A percentile compares a stretch with the other conserved stretches of the same genome.
phyloP scores from a whole-genome alignment of 192 early-diverging fungal species.

The Linnemannia schmuckeri region DNA sequence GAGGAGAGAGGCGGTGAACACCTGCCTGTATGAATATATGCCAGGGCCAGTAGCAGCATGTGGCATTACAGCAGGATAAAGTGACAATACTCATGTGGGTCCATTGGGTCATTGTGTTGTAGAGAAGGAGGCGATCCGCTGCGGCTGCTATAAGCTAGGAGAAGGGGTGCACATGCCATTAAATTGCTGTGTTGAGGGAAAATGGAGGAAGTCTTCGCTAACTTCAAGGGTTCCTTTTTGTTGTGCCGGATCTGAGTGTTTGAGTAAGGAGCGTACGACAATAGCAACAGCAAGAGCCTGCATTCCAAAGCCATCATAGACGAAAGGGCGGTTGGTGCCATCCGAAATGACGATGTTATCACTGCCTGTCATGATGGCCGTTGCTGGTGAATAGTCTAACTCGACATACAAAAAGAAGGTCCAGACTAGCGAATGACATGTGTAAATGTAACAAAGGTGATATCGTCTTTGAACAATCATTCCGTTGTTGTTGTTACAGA shows the following conservation, averaged over 20 bases:
- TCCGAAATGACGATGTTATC: not conserved
- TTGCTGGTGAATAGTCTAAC: not conserved
- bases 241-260: not conserved
- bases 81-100: not conserved
- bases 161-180: not conserved
- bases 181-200: not conserved
- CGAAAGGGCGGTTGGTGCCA: not conserved
- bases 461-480: not conserved
- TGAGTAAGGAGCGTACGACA: not conserved
- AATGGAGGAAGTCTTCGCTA: not conserved
- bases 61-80: slow-evolving; percentile 2
- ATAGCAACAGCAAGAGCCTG: not conserved
- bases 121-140: not conserved
- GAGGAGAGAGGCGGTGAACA: not conserved
- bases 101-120: not conserved
- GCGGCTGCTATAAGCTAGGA: not conserved
- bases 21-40: not conserved
- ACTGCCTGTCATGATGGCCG: not conserved
- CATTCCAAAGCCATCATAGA: not conserved
- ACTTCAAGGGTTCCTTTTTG: not conserved
- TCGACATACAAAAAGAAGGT: not conserved
- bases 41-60: not conserved
- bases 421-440: not conserved
- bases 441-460: not conserved
- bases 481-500: not conserved